Percentiles rank a stretch among this genome's conserved stretches.
Conservation (phyloP, 352 stramenopile species). For the Phytopythium cucurbitacearum region DNA sequence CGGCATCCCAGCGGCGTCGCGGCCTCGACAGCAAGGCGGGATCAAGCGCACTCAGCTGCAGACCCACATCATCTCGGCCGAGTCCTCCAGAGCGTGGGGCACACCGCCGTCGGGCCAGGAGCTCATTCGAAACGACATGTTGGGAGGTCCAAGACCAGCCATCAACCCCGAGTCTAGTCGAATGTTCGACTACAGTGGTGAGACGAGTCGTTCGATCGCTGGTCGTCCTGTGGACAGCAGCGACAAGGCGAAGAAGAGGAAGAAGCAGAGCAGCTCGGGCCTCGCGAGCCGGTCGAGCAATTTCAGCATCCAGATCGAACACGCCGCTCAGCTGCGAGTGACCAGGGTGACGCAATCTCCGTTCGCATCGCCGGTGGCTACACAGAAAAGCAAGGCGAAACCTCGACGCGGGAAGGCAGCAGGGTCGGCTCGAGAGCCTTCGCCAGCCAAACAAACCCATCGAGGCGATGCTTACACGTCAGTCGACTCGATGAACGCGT, state of each 20-base stretch:
- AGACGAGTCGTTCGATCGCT: conserved; percentile 4
- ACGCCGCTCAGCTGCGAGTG: conserved; percentile 30
- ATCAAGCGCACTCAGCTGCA: conserved; percentile 59
- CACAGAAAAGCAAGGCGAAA: too few relatives aligned
- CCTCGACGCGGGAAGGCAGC: too few relatives aligned
- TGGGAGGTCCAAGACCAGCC: conserved; percentile 7
- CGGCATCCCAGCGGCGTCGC: conserved; percentile 25
- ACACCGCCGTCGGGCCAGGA: conserved; percentile 22
- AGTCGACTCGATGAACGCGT: conserved; percentile 61
- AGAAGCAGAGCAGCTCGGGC: conserved; percentile 20
- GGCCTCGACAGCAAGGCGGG: conserved; percentile 13
- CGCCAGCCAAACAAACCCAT: too few relatives aligned
- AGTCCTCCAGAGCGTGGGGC: conserved; percentile 20
- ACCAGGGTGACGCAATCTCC: conserved; percentile 24
- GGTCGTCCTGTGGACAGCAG: conserved; percentile 7
- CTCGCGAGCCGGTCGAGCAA: conserved; percentile 2
- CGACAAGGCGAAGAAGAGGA: conserved; percentile 19
- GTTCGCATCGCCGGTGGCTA: conserved; percentile 17
- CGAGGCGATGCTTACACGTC: too few relatives aligned
- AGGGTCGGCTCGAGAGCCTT: too few relatives aligned
- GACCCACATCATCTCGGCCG: conserved; percentile 40
- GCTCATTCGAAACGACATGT: conserved; percentile 18
- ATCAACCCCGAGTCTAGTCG: conserved; percentile 26
- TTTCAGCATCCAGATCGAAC: conserved; percentile 43
- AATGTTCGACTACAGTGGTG: conserved; percentile 7